These are phyloP conservation scores for Mortierella sp. DNA, from an alignment of 371 early-diverging fungal genomes.

Conservation along the genomic window DNA sequence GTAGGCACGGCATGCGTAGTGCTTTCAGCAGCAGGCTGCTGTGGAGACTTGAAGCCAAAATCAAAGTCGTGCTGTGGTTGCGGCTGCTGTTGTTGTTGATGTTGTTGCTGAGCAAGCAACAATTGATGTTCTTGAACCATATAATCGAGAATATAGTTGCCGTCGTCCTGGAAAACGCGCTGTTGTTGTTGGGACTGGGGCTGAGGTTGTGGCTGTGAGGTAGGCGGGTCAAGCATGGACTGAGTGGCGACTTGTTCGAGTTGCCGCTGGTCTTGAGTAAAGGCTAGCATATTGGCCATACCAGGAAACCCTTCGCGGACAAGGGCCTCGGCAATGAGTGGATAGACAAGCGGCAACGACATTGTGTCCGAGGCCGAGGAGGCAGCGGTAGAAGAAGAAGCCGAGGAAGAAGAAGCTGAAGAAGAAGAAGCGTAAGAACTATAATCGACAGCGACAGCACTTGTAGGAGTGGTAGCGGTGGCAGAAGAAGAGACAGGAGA, in stretches of 20 bases:
- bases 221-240: slow-evolving; percentile 20
- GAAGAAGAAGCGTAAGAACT: neutral
- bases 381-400: slow-evolving; percentile 2
- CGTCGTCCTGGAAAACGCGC: slow-evolving; percentile 18
- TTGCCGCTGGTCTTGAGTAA: slow-evolving; percentile 44
- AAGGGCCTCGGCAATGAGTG: slow-evolving; percentile 41
- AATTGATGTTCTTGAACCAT: slow-evolving; percentile 12
- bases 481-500: too few species aligned
- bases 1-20: neutral
- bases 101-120: slow-evolving; percentile 26
- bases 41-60: too few species aligned
- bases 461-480: neutral
- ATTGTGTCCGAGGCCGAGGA: slow-evolving; percentile 11
- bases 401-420: neutral
- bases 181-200: slow-evolving; percentile 26
- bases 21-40: too few species aligned
- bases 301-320: slow-evolving; percentile 45
- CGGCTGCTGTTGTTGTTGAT: neutral
- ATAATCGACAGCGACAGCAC: too few species aligned
- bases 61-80: neutral
- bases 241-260: slow-evolving; percentile 31
- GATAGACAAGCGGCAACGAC: slow-evolving; percentile 28
- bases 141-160: slow-evolving; percentile 18
- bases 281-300: slow-evolving; percentile 28
- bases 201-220: slow-evolving; percentile 25